Base-by-base conservation (phyloP, 768 basidiomycete genomes). In the Boletus tylopilopsis region DNA sequence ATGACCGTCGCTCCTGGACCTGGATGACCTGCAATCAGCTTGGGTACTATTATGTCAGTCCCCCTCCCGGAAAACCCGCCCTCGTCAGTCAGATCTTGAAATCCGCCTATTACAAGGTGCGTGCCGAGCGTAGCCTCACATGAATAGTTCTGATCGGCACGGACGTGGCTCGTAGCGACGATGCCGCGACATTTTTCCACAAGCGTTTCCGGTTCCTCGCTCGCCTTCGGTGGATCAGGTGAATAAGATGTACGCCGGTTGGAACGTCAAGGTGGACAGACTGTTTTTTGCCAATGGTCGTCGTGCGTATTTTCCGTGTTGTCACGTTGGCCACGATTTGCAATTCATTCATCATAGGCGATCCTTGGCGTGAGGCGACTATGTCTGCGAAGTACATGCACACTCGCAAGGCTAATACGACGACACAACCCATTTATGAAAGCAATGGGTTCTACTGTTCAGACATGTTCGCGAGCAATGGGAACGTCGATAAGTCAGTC, bases 1-100 rank as follows among this genome's bases (percentile, higher is more conserved):
- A 87, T 53, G 52, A 71, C 0, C 56, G 51, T 6, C 76, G 86
- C 21, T 85, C 85, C 3, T 89, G 85, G 85, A 66, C 71, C 50
- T 89, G 86, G 87, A 79, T 85, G 58, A 77, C 82, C 5, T 87
- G 87, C 61, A 86, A 84, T 57, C 77, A 87, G 68, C 75, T 88
- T 2, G 86, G 87, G 24, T 85, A 55, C 50, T 70, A 59, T 54
- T 67, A 68, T 50, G 71, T 64, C 10, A 67, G 74, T 27, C 72
- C 75, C 5, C 75, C 75, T 3, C 15, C 34, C 10, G 63, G 55
- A 24, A 59, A 68, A 42, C 72, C 75, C 18, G 54, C 63, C 25
- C 57, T 71, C 47, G 66, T 65, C 29, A 66, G 69, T 16, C 62
- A 66, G 9, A 62, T 71, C 29, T 10, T 71, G 23, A 54, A 64